Conservation (phyloP, 495 filamentous ascomycete genomes). For the Neurospora sp. region DNA sequence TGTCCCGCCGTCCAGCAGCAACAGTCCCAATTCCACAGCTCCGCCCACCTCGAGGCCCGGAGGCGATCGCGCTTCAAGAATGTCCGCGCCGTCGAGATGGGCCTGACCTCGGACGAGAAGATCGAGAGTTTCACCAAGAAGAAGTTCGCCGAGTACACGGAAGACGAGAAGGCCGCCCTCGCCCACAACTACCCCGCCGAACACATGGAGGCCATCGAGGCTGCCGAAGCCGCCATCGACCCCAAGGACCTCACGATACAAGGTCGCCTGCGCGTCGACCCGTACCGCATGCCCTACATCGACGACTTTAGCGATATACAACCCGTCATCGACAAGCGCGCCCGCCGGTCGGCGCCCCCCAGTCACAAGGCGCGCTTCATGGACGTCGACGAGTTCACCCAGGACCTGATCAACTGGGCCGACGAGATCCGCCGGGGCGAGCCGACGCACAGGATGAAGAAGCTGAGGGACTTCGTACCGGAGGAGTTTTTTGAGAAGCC, state of each 20-base stretch:
- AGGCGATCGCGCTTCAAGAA: constrained; percentile 33
- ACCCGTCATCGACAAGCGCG: constrained; percentile 59
- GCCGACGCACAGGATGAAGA: constrained; percentile 17
- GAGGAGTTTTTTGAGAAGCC: constrained; percentile 15
- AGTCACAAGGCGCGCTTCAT: constrained; percentile 55
- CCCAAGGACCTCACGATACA: constrained; percentile 65
- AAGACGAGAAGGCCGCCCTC: constrained; percentile 54
- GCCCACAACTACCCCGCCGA: constrained; percentile 59
- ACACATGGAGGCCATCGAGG: constrained; percentile 77
- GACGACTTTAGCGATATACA: constrained; percentile 75
- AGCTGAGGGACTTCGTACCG: constrained; percentile 32
- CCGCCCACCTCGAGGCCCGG: constrained; percentile 26
- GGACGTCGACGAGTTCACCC: constrained; percentile 50
- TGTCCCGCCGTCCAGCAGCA: constrained; percentile 11
- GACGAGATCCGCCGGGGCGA: constrained; percentile 16
- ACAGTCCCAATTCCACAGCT: constrained; percentile 31
- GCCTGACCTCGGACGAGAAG: constrained; percentile 26
- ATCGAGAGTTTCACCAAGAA: constrained; percentile 33
- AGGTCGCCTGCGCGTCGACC: constrained; percentile 57
- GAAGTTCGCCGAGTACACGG: constrained; percentile 53
- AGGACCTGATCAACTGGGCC: constrained; percentile 39
- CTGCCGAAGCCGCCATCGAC: constrained; percentile 74
- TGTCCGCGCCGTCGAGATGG: constrained; percentile 34
- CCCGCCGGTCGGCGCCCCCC: constrained; percentile 21
- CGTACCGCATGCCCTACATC: constrained; percentile 62